A percentile compares a stretch with the other conserved stretches of the same genome.
Evolutionary conservation across 2,329 filamentous ascomycete genomes (phyloP).

Genomic region (Pyricularia grisea): DNA sequence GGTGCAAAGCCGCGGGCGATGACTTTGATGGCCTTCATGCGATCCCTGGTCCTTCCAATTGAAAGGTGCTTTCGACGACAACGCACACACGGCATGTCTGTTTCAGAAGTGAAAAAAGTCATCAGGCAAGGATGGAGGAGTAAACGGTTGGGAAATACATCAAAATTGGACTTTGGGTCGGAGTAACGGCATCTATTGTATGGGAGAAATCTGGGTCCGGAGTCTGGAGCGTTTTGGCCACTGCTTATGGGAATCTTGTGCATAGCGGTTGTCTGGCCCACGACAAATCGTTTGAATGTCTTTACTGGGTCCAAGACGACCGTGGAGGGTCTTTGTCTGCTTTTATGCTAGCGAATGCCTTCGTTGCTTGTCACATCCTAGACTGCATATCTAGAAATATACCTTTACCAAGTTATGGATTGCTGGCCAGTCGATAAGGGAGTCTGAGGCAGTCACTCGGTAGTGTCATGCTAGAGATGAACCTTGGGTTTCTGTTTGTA

Average conservation of each 20-base stretch:
- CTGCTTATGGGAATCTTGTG: not conserved
- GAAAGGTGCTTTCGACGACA: not conserved
- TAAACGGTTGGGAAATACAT: not conserved
- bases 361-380: not conserved
- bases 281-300: not conserved
- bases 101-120: not conserved
- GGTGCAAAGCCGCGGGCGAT: slow-evolving; percentile 37
- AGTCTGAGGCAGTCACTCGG: not conserved
- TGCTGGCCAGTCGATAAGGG: not conserved
- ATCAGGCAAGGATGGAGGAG: not conserved
- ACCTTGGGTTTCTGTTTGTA: not conserved
- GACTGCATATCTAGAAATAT: not conserved
- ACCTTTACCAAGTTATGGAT: not conserved
- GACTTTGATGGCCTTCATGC: not conserved
- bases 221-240: not conserved
- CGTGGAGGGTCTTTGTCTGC: not conserved
- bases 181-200: not conserved
- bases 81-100: not conserved
- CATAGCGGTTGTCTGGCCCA: not conserved
- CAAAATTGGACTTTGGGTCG: not conserved
- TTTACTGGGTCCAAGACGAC: not conserved
- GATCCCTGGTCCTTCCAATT: not conserved
- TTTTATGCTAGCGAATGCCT: not conserved
- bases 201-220: not conserved
- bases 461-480: not conserved